phyloP scores from a whole-genome alignment of 73 alveolate genomes.

The Loxodes magnus region DNA sequence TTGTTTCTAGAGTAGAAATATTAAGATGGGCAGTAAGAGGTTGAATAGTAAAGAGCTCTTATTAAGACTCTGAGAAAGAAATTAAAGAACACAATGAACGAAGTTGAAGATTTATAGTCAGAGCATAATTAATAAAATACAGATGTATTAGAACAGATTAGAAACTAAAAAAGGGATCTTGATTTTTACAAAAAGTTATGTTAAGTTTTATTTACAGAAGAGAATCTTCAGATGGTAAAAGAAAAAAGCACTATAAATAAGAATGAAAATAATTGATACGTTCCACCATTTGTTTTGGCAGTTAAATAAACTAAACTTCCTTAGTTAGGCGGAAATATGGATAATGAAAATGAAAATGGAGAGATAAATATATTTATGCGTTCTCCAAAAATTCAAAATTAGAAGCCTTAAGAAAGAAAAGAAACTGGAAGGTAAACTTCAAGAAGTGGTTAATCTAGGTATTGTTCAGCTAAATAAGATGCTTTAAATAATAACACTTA shows the following conservation, averaged over 20 bases:
- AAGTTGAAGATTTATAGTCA: slow-evolving; percentile 22
- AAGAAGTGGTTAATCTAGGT: too few relatives aligned
- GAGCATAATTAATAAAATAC: slow-evolving; percentile 32
- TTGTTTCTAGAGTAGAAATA: slow-evolving; percentile 27
- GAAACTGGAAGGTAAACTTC: too few relatives aligned
- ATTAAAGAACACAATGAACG: slow-evolving; percentile 15
- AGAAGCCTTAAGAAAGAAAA: neutral
- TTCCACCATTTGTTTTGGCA: slow-evolving; percentile 30
- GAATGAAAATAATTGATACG: slow-evolving; percentile 21
- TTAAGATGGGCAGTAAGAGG: slow-evolving; percentile 24
- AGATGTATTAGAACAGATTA: slow-evolving; percentile 25
- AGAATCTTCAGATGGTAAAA: slow-evolving; percentile 23
- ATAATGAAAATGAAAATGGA: neutral
- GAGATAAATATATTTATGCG: neutral
- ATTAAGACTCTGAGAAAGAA: slow-evolving; percentile 1
- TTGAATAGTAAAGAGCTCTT: slow-evolving; percentile 20
- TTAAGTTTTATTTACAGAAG: slow-evolving; percentile 19
- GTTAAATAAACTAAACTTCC: slow-evolving; percentile 22
- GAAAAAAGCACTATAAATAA: slow-evolving; percentile 25
- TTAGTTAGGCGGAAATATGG: slow-evolving; percentile 1
- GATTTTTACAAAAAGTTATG: slow-evolving; percentile 13
- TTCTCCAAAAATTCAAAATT: neutral
- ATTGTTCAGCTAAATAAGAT: too few relatives aligned
- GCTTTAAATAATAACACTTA: too few relatives aligned
- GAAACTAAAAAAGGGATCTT: slow-evolving; percentile 22